Evolutionary conservation across 2,329 filamentous ascomycete species (phyloP), one percentile per base, ranked within the genome.

Genomic region (Alternaria ventricosa): DNA sequence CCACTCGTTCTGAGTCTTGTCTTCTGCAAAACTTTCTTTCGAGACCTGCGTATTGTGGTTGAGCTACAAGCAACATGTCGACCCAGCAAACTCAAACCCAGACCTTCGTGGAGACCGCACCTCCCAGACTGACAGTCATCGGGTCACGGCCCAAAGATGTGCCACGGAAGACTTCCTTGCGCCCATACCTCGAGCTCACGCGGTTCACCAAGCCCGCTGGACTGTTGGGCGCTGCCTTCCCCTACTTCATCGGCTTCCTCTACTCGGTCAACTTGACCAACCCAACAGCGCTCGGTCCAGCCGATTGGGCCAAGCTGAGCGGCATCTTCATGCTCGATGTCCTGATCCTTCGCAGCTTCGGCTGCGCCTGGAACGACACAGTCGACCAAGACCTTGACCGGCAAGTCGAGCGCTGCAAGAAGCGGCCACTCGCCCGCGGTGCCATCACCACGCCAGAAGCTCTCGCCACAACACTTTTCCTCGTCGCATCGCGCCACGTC

Each of bases 321-420:
- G 36, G 45, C 12, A 27, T 87, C 65, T 79, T 87, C 55, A 81
- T 87, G 77, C 82, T 85, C 55, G 82, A 84, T 25, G 82, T 82
- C 20, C 80, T 83, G 5, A 25, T 68, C 30, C 54, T 58, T 5
- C 60, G 59, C 54, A 54, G 51, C 28, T 57, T 62, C 7, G 67
- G 57, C 25, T 88, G 86, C 70, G 81, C 85, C 0, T 87, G 87
- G 78, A 88, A 88, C 70, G 86, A 88, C 68, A 81, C 83, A 33
- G 82, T 85, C 74, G 87, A 88, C 67, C 81, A 83, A 51, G 84
- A 86, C 47, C 78, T 87, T 55, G 87, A 88, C 68, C 83, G 84
- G 4, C 78, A 83, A 63, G 85, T 72, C 20, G 59, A 50, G 18
- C 67, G 67, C 30, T 64, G 59, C 57, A 57, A 57, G 22, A 56